These are phyloP conservation scores for Termitomyces sp. DNA, from an alignment of 768 basidiomycete genomes.

Conservation along the genomic window DNA sequence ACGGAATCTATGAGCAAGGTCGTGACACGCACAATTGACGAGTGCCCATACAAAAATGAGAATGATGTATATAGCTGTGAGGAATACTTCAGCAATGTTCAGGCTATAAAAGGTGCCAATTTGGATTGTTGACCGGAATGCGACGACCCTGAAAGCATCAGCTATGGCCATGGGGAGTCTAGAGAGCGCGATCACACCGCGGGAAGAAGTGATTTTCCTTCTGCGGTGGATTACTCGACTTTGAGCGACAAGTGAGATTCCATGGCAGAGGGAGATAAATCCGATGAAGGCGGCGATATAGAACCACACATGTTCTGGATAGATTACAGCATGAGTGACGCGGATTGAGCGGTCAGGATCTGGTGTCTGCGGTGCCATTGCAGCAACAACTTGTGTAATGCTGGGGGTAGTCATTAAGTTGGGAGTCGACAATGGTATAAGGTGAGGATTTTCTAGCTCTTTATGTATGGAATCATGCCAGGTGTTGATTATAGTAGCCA, in stretches of 20 bases:
- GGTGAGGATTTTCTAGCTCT: not conserved
- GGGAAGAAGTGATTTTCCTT: not conserved
- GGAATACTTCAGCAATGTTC: slow-evolving; percentile 33
- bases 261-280: slow-evolving; percentile 8
- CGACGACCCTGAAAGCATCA: slow-evolving; percentile 15
- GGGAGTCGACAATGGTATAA: not conserved
- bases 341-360: slow-evolving; percentile 8
- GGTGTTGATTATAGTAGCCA: not conserved
- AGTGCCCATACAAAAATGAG: slow-evolving; percentile 30
- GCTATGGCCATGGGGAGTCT: slow-evolving; percentile 12
- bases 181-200: not conserved
- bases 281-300: slow-evolving; percentile 16
- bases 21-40: not conserved
- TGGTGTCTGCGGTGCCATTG: slow-evolving; percentile 3
- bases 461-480: not conserved
- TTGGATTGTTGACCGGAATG: slow-evolving; percentile 20
- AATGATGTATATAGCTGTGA: slow-evolving; percentile 30
- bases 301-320: slow-evolving; percentile 17
- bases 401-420: not conserved
- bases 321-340: slow-evolving; percentile 2
- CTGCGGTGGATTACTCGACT: too few relatives aligned
- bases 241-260: not conserved
- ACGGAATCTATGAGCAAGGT: not conserved
- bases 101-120: slow-evolving; percentile 27
- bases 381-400: not conserved